Conservation (phyloP, 2,329 filamentous ascomycete species). For the Alternaria sp. region DNA sequence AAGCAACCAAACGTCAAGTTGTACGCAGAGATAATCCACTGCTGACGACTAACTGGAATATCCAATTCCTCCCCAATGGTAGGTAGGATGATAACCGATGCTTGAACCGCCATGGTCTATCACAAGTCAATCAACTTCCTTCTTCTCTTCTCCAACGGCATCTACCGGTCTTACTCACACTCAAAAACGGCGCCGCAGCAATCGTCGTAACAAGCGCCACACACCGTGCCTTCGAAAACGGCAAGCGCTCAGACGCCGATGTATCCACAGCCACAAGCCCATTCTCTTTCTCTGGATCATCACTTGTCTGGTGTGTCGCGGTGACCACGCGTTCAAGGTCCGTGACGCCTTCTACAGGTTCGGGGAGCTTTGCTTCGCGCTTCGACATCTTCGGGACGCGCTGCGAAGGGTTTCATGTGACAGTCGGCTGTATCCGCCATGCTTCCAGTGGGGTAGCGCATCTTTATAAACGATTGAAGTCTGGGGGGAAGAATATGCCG, state of each 20-base stretch:
- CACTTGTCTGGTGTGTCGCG: background rate
- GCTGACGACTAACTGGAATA: constrained; percentile 65
- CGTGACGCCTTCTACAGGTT: background rate
- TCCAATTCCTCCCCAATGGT: constrained; percentile 63
- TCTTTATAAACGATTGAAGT: background rate
- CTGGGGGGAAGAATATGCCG: background rate
- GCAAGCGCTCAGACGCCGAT: constrained; percentile 16
- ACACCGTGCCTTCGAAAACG: constrained; percentile 40
- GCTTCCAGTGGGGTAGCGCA: background rate
- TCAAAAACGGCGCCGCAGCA: constrained; percentile 40
- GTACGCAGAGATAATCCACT: constrained; percentile 73
- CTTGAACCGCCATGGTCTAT: constrained; percentile 64
- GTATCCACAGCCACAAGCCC: constrained; percentile 11
- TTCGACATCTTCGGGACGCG: background rate
- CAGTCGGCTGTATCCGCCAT: background rate
- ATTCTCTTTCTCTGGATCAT: constrained; percentile 1
- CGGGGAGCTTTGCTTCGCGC: background rate
- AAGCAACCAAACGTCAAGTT: constrained; percentile 72
- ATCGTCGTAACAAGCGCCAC: constrained; percentile 38
- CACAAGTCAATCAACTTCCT: background rate
- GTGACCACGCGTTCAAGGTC: constrained; percentile 6
- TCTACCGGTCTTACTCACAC: constrained; percentile 22
- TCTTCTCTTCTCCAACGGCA: background rate
- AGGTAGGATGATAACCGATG: constrained; percentile 67
- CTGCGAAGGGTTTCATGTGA: fast-evolving